Evolutionary conservation across 2,329 filamentous ascomycete species (phyloP).

Genomic region (Trichophyton benhamiae): DNA sequence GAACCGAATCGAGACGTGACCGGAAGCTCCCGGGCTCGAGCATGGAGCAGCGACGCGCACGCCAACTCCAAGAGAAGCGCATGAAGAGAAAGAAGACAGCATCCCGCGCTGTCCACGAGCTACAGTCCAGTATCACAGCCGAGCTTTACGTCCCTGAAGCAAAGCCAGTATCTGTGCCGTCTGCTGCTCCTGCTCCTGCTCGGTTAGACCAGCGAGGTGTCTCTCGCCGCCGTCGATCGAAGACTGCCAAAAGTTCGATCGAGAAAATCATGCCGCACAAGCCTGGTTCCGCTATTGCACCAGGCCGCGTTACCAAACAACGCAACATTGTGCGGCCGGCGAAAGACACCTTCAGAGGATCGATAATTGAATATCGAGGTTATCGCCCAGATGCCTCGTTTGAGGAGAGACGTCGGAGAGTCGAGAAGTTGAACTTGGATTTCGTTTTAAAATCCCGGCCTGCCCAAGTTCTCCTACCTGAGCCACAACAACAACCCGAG

Average conservation of each 20-base stretch:
- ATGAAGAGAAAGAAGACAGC: background rate
- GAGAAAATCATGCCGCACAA: background rate
- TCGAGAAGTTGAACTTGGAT: background rate
- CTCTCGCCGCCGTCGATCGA: background rate
- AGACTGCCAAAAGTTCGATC: background rate
- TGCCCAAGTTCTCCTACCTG: background rate
- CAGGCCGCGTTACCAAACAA: slow-evolving; percentile 5
- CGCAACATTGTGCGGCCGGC: background rate
- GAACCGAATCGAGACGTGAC: background rate
- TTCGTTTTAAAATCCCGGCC: background rate
- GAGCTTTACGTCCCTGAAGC: background rate
- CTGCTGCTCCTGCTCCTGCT: background rate
- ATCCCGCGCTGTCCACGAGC: background rate
- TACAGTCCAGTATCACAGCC: background rate
- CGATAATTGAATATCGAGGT: background rate
- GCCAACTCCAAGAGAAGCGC: background rate
- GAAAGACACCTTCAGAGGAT: background rate
- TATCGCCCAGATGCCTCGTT: background rate
- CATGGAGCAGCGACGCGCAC: background rate
- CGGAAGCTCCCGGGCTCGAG: background rate
- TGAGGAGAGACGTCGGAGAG: background rate
- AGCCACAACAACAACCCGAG: background rate
- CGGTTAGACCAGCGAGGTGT: background rate
- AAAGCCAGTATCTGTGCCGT: background rate
- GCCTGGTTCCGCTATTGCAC: background rate